Evolutionary conservation across 805 yeast species (phyloP).

Genomic region (Zygoascus biomembranicola): DNA sequence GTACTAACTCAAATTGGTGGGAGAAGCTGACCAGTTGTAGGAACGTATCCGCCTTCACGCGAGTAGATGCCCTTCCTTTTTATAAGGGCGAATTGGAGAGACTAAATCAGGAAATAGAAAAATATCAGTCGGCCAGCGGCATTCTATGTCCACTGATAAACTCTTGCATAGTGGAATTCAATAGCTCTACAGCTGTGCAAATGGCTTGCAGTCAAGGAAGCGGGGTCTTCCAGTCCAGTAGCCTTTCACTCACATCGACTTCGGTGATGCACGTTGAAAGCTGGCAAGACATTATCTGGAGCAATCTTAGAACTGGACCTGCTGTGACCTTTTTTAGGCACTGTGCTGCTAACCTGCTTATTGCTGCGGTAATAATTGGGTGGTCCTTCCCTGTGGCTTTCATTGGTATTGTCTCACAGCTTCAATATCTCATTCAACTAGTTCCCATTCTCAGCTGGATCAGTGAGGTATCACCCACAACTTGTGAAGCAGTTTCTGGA

Average conservation of each 20-base stretch:
- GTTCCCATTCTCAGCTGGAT: slow-evolving; percentile 56
- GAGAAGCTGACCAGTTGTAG: not conserved
- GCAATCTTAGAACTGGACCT: slow-evolving; percentile 35
- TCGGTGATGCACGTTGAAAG: slow-evolving; percentile 16
- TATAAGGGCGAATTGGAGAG: slow-evolving; percentile 50
- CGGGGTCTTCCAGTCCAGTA: slow-evolving; percentile 32
- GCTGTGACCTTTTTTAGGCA: slow-evolving; percentile 23
- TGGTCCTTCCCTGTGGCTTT: slow-evolving; percentile 84
- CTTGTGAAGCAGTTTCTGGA: slow-evolving; percentile 49
- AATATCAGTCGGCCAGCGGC: slow-evolving; percentile 42
- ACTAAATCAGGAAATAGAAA: slow-evolving; percentile 50
- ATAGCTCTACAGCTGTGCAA: slow-evolving; percentile 47
- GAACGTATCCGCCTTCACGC: not conserved
- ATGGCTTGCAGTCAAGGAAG: slow-evolving; percentile 43
- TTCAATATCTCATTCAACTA: slow-evolving; percentile 53
- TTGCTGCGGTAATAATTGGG: slow-evolving; percentile 45
- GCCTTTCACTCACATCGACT: not conserved
- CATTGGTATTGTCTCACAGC: slow-evolving; percentile 67
- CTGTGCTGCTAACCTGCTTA: slow-evolving; percentile 39
- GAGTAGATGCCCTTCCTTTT: not conserved
- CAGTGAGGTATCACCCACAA: slow-evolving; percentile 43
- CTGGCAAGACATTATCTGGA: slow-evolving; percentile 68
- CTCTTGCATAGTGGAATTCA: slow-evolving; percentile 53
- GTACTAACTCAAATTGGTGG: not conserved
- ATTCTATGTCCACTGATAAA: slow-evolving; percentile 28